Base-by-base conservation (phyloP, 2,329 filamentous ascomycete species). In the Pestalotiopsis sp. region DNA sequence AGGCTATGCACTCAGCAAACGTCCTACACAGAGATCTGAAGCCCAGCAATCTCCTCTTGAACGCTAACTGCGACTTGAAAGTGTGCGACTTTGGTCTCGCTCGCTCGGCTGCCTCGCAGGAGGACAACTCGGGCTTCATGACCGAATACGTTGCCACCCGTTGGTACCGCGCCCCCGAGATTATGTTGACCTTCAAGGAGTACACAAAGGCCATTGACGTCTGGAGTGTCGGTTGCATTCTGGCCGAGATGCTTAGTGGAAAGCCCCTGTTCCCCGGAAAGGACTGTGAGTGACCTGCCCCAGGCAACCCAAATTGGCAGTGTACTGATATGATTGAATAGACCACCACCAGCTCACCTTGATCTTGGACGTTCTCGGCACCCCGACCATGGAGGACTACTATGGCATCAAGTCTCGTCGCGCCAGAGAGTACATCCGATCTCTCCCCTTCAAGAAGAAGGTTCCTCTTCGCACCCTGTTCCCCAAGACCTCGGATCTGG, bases 81-180 rank as follows among this genome's bases (percentile, higher is more conserved):
- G 96, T 99, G 75, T 99, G 96, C 84, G 96, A 99, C 81, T 99
- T 99, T 78, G 96, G 96, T 78, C 90, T 99, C 68, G 96, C 96
- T 63, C 91, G 95, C 78, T 98, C 95, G 11, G 96, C 96, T 13
- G 96, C 96, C 9, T 98, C 95, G 11, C 97, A 97, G 74, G 96
- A 99, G 79, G 96, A 99, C 82, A 99, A 99, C 84, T 98, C 95
- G n/a, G 96, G 96, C 25, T 99, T 99, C 89, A 99, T 99, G 96
- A 99, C 96, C 17, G 96, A 99, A 97, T 99, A 99, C 80, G 96
- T 99, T 68, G 96, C 96, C 65, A 99, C 96, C 61, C 92, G 96
- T 77, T 99, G 96, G 96, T 99, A 99, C 84, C 94, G 96, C 82
- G 96, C 96, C 5, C 96, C 96, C 3, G 96, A 99, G 81, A 99